Percentiles rank a stretch among this genome's conserved stretches.
phyloP scores from a whole-genome alignment of 2,329 filamentous ascomycete species.

The Shiraia bambusicola region DNA sequence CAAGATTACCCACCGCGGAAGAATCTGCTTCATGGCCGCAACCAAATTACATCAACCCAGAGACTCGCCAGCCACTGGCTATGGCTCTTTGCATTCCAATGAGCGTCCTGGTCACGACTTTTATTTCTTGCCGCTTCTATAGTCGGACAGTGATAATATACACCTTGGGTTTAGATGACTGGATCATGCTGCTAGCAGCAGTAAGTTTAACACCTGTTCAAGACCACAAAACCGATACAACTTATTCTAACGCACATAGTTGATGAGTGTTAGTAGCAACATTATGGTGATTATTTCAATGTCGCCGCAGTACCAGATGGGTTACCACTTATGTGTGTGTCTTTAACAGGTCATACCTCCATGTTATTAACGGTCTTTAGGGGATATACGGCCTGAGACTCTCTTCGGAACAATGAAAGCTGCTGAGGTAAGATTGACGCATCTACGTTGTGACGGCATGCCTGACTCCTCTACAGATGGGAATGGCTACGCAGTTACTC shows the following conservation, averaged over 20 bases:
- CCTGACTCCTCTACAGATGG: slow-evolving; percentile 19
- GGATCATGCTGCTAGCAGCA: slow-evolving; percentile 29
- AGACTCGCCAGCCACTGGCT: slow-evolving; percentile 23
- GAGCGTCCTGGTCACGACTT: slow-evolving; percentile 16
- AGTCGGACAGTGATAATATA: slow-evolving; percentile 27
- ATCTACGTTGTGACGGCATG: no score
- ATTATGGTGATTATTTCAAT: slow-evolving; percentile 31
- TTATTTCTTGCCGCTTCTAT: slow-evolving; percentile 26
- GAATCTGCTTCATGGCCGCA: slow-evolving; percentile 29
- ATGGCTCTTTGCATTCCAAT: slow-evolving; percentile 28
- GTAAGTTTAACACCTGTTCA: slow-evolving; percentile 12
- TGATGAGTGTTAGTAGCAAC: slow-evolving; percentile 25
- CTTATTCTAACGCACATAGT: slow-evolving; percentile 3
- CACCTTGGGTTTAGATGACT: slow-evolving; percentile 33
- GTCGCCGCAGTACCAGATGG: slow-evolving; percentile 27
- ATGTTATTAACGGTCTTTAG: slow-evolving; percentile 8
- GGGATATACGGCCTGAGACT: slow-evolving; percentile 23
- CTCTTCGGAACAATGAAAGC: slow-evolving; percentile 17
- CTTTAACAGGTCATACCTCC: neutral
- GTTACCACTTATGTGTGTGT: slow-evolving; percentile 30
- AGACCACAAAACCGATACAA: no score
- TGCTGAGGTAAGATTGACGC: slow-evolving; percentile 15
- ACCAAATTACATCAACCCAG: slow-evolving; percentile 35
- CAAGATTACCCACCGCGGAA: slow-evolving; percentile 26
- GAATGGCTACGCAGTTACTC: slow-evolving; percentile 24